Percentiles rank a stretch among this genome's conserved stretches.
These are phyloP conservation scores for Exidia glandulosa DNA, from an alignment of 768 basidiomycete genomes.

Conservation along the genomic window DNA sequence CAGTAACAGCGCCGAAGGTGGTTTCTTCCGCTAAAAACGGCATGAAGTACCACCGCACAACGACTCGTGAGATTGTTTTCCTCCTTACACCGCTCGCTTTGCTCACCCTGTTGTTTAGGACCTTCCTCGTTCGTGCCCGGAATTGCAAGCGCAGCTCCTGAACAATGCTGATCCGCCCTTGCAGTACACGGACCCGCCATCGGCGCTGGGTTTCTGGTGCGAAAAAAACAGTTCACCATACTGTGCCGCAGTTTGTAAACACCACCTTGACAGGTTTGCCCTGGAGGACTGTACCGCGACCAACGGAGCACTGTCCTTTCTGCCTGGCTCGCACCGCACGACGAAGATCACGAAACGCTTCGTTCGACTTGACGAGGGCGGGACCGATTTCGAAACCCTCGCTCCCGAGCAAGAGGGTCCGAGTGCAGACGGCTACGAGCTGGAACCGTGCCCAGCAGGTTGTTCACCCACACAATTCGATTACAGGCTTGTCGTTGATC, in stretches of 20 bases:
- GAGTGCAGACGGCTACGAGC: slow-evolving; percentile 39
- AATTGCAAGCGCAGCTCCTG: not conserved
- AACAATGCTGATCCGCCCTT: slow-evolving; percentile 1
- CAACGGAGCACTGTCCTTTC: slow-evolving; percentile 81
- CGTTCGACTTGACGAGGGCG: slow-evolving; percentile 60
- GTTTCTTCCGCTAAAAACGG: too few species aligned
- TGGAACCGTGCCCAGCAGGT: slow-evolving; percentile 72
- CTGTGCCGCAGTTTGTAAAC: not conserved
- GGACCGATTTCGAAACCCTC: slow-evolving; percentile 76
- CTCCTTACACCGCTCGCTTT: not conserved
- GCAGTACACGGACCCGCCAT: slow-evolving; percentile 85
- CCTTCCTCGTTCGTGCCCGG: slow-evolving; percentile 49
- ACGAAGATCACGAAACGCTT: slow-evolving; percentile 74
- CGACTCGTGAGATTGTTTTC: slow-evolving; percentile 60
- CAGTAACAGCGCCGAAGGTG: too few species aligned
- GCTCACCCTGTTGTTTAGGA: slow-evolving; percentile 28
- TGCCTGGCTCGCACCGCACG: slow-evolving; percentile 80
- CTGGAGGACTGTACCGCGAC: slow-evolving; percentile 53
- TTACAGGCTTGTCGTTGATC: slow-evolving; percentile 7
- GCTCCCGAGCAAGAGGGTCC: slow-evolving; percentile 19
- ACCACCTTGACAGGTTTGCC: slow-evolving; percentile 7
- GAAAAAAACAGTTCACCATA: slow-evolving; percentile 25
- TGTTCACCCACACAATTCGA: slow-evolving; percentile 1
- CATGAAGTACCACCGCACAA: slow-evolving; percentile 91
- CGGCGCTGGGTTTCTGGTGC: slow-evolving; percentile 94